Base-by-base conservation (phyloP, 805 yeast species). In the Kregervanrija delftensis region DNA sequence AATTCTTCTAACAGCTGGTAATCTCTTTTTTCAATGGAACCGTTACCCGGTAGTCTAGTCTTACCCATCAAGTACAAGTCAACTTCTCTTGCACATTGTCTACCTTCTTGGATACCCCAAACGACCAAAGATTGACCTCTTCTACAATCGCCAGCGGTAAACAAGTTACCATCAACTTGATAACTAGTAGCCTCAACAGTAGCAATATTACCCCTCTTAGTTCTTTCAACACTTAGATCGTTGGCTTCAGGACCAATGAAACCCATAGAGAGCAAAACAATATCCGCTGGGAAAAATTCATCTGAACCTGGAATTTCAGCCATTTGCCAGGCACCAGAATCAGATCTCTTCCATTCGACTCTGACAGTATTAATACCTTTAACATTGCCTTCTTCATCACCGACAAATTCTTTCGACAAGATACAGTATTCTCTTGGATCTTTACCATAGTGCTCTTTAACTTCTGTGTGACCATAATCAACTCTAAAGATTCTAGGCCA, bases 61-160 rank as follows among this genome's bases (percentile, higher is more conserved):
- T 76, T 67, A 22, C 91, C 90, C 80, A 81, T 79, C 64, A 91
- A 73, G 64, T 65, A 85, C 55, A 72, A 65, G 62, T 91, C 99
- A 51, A 91, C 95, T 56, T 87, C 89, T 54, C 96, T 77, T 33
- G 99, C 99, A 78, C 96, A 89, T 68, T 91, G 96, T 73, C 98
- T 83, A 54, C 99, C 99, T 70, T 91, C 99, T 71, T 93, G 98
- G 56, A 91, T 91, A 70, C 98, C 99, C 98, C 98, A 93, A 45
- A 91, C 99, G 64, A 91, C 91, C 65, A 91, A 77, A 2, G 96
- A 87, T 73, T 91, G 99, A 30, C 99, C 99, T 70, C 98, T 83
- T 74, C 99, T 85, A 71, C 98, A 93, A 67, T 91, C 99, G 69
- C 99, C 99, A 41, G 98, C 97, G 40, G 96, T 87, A 60, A 90